Evolutionary conservation across 2,329 filamentous ascomycete species (phyloP).

Genomic region (Pseudocercospora cruenta): DNA sequence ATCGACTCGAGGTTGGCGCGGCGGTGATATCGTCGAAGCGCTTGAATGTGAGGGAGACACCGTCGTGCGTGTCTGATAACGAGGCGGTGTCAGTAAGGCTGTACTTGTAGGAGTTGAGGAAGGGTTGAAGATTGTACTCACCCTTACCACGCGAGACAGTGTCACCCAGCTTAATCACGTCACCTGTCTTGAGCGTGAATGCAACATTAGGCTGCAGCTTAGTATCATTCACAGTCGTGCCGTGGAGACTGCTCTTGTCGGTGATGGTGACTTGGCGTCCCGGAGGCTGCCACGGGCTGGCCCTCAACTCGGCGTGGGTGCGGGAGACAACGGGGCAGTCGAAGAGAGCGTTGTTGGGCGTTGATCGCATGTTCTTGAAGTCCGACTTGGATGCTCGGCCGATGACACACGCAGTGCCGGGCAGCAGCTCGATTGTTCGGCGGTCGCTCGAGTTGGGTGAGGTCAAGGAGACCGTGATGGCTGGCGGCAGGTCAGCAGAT

Average conservation of each 20-base stretch:
- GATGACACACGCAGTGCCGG: slow-evolving; percentile 38
- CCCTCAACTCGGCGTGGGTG: slow-evolving; percentile 38
- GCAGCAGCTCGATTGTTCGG: slow-evolving; percentile 27
- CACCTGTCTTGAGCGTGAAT: slow-evolving; percentile 30
- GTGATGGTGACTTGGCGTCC: slow-evolving; percentile 33
- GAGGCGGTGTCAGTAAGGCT: slow-evolving; percentile 3
- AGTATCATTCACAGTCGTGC: slow-evolving; percentile 40
- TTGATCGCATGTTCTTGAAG: slow-evolving; percentile 37
- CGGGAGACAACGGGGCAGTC: slow-evolving; percentile 43
- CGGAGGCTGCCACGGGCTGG: slow-evolving; percentile 16
- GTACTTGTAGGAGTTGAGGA: neutral
- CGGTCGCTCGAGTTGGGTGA: slow-evolving; percentile 16
- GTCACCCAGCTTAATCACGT: slow-evolving; percentile 39
- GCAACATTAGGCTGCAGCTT: slow-evolving; percentile 26
- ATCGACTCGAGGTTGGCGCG: slow-evolving; percentile 6
- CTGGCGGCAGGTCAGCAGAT: slow-evolving; percentile 14
- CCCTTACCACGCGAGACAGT: slow-evolving; percentile 33
- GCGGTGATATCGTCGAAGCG: slow-evolving; percentile 14
- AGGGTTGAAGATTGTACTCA: slow-evolving; percentile 19
- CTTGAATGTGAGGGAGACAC: slow-evolving; percentile 30
- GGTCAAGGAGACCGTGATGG: slow-evolving; percentile 28
- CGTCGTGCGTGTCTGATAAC: slow-evolving; percentile 30
- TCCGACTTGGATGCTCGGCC: slow-evolving; percentile 49
- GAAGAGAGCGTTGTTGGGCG: slow-evolving; percentile 39
- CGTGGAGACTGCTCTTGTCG: slow-evolving; percentile 39